Base-by-base conservation (phyloP, 176 grass and related monocot genomes). In the Coix lacrymajobi region DNA sequence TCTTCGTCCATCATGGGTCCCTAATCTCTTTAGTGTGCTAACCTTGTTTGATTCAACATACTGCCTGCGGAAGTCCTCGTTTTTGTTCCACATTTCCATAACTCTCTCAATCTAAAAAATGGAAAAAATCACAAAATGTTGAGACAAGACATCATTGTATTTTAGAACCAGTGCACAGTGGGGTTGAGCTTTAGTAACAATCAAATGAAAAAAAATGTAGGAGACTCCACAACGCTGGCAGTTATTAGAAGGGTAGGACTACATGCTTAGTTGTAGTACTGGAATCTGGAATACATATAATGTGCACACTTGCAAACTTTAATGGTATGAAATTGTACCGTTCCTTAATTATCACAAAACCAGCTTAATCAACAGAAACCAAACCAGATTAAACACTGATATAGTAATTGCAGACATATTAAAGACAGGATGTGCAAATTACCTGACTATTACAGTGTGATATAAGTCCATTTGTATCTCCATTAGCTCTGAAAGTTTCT, bases 21-120 rank as follows among this genome's bases (percentile, higher is more conserved):
- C 87, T 22, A 96, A 71, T 92, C 91, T 93, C 80, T 69, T 93
- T 63, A 99, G 69, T 15, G 93, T 99, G 85, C 85, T 96, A 61
- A 77, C 20, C 86, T 89, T 90, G 81, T 92, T 96, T 62, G 85
- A 84, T 89, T 90, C 80, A 77, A 96, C 37, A 77, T 99, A 99
- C 75, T 93, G 87, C 49, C 48, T 90, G 40, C 91, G 85, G 78
- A 96, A 99, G 36, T 94, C 87, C 26, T 89, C 85, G 81, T 99
- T 71, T 48, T 79, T 85, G 77, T 92, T 96, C 93, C 91, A 96
- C 17, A 96, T 58, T 26, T 83, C 83, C 91, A 96, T 83, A 81
- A 89, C 71, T 58, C 54, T 84, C 24, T 92, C 83, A 14, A 99
- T 81, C 97, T 99, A 52, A 61, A 91, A 66, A n/a, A 26, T 2